Evolutionary conservation across 1,284 basidiomycete genomes (phyloP).

Genomic region (Fomitopsis pinicola): DNA sequence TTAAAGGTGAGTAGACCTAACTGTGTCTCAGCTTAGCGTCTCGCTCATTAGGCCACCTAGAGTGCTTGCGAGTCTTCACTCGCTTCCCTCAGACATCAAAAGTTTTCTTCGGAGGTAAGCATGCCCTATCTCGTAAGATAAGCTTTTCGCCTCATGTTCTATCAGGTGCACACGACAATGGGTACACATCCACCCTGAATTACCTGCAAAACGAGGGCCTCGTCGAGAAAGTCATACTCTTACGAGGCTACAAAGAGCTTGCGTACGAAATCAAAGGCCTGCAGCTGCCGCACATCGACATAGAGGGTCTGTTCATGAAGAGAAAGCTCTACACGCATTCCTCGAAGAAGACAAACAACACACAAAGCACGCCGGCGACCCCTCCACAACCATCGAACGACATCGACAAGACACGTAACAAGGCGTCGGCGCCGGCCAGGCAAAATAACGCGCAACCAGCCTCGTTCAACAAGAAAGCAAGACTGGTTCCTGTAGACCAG

Average conservation of each 20-base stretch:
- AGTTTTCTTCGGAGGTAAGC: slow-evolving; percentile 41
- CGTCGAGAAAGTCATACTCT: slow-evolving; percentile 44
- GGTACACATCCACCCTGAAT: slow-evolving; percentile 46
- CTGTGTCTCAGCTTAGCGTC: background rate
- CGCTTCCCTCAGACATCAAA: slow-evolving; percentile 40
- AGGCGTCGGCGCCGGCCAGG: slow-evolving; percentile 11
- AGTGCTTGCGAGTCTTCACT: slow-evolving; percentile 40
- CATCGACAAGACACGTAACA: slow-evolving; percentile 19
- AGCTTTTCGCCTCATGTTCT: background rate
- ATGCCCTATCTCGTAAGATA: background rate
- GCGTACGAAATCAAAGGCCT: slow-evolving; percentile 41
- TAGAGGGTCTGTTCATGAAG: slow-evolving; percentile 45
- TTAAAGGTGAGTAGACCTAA: slow-evolving; percentile 35
- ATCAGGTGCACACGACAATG: slow-evolving; percentile 48
- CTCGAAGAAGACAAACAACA: slow-evolving; percentile 15
- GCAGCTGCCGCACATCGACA: slow-evolving; percentile 36
- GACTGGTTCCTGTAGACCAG: background rate
- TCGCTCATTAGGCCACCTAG: slow-evolving; percentile 19
- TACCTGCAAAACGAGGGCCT: slow-evolving; percentile 46
- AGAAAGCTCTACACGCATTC: slow-evolving; percentile 33
- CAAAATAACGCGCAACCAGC: slow-evolving; percentile 5
- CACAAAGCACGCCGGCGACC: slow-evolving; percentile 12
- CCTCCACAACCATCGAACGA: slow-evolving; percentile 19
- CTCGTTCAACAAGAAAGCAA: slow-evolving; percentile 9
- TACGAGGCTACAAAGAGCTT: slow-evolving; percentile 45